A percentile compares a stretch with the other conserved stretches of the same genome.
Conservation (phyloP, 2,329 filamentous ascomycete species). For the Penicillium digitatum region DNA sequence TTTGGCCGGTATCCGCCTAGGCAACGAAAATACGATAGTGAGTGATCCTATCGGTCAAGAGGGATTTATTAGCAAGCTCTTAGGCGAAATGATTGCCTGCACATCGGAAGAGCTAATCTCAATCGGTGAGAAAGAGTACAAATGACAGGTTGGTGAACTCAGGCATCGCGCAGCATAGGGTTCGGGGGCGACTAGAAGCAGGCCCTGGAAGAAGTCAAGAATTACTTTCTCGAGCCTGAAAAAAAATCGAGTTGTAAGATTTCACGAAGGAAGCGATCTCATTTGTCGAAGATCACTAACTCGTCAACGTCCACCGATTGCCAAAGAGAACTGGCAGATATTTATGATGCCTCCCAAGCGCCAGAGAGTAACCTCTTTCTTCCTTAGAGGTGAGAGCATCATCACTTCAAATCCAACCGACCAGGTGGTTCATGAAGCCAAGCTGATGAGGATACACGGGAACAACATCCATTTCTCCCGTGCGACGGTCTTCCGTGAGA, state of each 20-base stretch:
- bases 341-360: slow-evolving; percentile 54
- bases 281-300: slow-evolving; percentile 53
- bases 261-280: slow-evolving; percentile 51
- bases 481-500: slow-evolving; percentile 60
- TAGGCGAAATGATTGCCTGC: slow-evolving; percentile 57
- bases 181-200: slow-evolving; percentile 48
- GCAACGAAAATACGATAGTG: slow-evolving; percentile 50
- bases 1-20: slow-evolving; percentile 46
- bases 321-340: slow-evolving; percentile 53
- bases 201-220: slow-evolving; percentile 56
- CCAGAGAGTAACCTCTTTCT: slow-evolving; percentile 58
- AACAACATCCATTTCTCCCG: slow-evolving; percentile 57
- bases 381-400: slow-evolving; percentile 54
- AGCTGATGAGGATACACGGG: slow-evolving; percentile 54
- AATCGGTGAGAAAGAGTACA: slow-evolving; percentile 37
- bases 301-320: slow-evolving; percentile 55
- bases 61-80: slow-evolving; percentile 51
- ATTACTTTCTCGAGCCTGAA: slow-evolving; percentile 52
- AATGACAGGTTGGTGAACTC: slow-evolving; percentile 57
- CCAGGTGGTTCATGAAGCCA: slow-evolving; percentile 43
- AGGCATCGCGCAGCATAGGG: slow-evolving; percentile 49
- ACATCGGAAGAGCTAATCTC: slow-evolving; percentile 9
- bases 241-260: slow-evolving; percentile 49
- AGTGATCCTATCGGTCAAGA: slow-evolving; percentile 55
- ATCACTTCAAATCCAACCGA: slow-evolving; percentile 50